Conservation (phyloP, 169 alveolate species). For the Amoebophrya sp. region DNA sequence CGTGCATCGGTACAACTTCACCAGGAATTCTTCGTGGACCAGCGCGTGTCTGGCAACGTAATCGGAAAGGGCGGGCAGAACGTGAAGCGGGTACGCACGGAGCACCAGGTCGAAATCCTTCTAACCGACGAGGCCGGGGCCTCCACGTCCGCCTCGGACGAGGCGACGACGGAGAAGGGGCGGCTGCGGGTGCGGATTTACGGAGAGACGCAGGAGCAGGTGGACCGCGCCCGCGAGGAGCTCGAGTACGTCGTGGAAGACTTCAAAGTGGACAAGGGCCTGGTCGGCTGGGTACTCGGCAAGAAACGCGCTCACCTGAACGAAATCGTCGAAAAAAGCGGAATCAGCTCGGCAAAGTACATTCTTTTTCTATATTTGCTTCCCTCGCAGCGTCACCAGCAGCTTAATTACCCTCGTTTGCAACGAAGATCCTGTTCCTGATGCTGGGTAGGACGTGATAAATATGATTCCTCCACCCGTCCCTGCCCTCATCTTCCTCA, state of each 20-base stretch:
- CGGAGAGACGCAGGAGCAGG: slow-evolving; percentile 2
- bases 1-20: not conserved
- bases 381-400: not conserved
- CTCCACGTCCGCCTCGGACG: too few species aligned
- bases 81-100: not conserved
- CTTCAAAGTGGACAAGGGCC: not conserved
- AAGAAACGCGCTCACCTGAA: not conserved
- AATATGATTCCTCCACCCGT: not conserved
- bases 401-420: not conserved
- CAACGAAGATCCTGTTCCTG: not conserved
- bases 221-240: not conserved
- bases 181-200: not conserved
- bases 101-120: not conserved
- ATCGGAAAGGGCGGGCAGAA: not conserved
- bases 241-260: not conserved
- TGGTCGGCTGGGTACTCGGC: not conserved
- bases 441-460: not conserved
- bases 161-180: too few species aligned
- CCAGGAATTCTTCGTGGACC: not conserved
- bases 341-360: not conserved
- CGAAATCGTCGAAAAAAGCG: not conserved
- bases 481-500: not conserved
- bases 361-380: not conserved
- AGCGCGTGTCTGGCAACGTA: not conserved
- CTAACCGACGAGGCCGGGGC: not conserved